These are phyloP conservation scores for Ajuga reptans DNA, from an alignment of 305 asterid genomes.

Conservation along the genomic window DNA sequence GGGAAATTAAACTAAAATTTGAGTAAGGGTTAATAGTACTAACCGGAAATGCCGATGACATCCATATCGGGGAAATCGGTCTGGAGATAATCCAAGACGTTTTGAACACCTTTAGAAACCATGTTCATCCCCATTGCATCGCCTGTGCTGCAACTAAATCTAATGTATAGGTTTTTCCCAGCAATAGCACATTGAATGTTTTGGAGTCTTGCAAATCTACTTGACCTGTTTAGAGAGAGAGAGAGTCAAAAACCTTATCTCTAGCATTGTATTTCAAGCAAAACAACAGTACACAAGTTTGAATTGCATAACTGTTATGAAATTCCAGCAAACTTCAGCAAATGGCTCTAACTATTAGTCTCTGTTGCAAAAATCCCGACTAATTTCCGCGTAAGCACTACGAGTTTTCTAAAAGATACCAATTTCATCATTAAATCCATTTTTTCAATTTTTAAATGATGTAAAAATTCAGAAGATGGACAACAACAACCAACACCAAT, in stretches of 20 bases:
- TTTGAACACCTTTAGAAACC: slow-evolving; percentile 91
- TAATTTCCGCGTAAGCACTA: too few relatives aligned
- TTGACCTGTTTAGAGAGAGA: slow-evolving; percentile 43
- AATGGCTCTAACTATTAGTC: not conserved
- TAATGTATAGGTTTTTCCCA: slow-evolving; percentile 68
- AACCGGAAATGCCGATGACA: slow-evolving; percentile 79
- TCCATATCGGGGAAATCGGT: slow-evolving; percentile 83
- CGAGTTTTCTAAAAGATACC: not conserved
- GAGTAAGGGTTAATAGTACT: slow-evolving; percentile 7
- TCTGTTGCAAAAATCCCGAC: too few relatives aligned
- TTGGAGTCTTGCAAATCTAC: slow-evolving; percentile 81
- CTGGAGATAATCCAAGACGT: slow-evolving; percentile 63
- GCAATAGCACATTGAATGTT: slow-evolving; percentile 58
- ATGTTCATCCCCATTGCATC: slow-evolving; percentile 99
- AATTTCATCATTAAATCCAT: not conserved
- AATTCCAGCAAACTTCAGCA: not conserved
- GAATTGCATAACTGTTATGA: not conserved
- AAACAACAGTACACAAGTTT: not conserved
- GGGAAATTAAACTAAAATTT: not conserved
- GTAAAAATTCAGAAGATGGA: not conserved
- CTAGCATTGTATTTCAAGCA: not conserved
- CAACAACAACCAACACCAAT: not conserved
- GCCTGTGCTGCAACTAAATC: slow-evolving; percentile 76
- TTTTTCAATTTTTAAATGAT: not conserved
- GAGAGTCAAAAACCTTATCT: not conserved